Base-by-base conservation (phyloP, 768 basidiomycete genomes). In the Calocera viscosa region DNA sequence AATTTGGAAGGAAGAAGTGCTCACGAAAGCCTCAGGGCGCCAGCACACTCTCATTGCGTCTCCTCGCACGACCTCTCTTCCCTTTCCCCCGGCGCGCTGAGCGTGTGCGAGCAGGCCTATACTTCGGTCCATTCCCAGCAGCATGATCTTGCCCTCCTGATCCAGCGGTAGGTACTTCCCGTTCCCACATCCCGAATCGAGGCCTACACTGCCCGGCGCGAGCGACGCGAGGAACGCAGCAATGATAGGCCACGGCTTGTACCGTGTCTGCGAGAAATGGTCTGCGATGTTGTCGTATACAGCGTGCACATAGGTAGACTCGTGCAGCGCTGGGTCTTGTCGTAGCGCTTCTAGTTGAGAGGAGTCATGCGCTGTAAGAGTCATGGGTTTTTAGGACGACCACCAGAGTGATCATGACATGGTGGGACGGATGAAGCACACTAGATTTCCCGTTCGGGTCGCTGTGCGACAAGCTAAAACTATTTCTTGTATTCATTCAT, bases 121-220 rank as follows among this genome's bases (percentile, higher is more conserved):
- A 73, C 91, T 94, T 72, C 88, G 82, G 77, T 97, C 94, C 26
- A 96, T 78, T 0, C 92, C 93, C 43, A 97, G 80, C 19, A 89
- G 93, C 80, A 86, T 83, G 63, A 87, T 75, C 30, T 80, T 80
- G 14, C 80, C 78, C 3, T 85, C 85, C 17, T 83, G 80, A 63
- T 90, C 85, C 1, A 91, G 76, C 1, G 90, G 87, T 1, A 98
- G 83, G 77, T 98, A 98, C 81, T 99, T 98, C 49, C 96, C 96
- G 71, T 99, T 99, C 1, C 96, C 96, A 28, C 92, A 92, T 3
- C 96, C 96, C 28, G 91, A 89, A 75, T 99, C 96, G 28, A 99
- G 81, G 12, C 95, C 95, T 38, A 96, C 78, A 79, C 86, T 91
- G 28, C 91, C 88, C 22, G 85, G 77, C 16, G 88, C 83, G 16